These are phyloP conservation scores for Colletotrichum sojae DNA, from an alignment of 2,329 filamentous ascomycete species.

Conservation along the genomic window DNA sequence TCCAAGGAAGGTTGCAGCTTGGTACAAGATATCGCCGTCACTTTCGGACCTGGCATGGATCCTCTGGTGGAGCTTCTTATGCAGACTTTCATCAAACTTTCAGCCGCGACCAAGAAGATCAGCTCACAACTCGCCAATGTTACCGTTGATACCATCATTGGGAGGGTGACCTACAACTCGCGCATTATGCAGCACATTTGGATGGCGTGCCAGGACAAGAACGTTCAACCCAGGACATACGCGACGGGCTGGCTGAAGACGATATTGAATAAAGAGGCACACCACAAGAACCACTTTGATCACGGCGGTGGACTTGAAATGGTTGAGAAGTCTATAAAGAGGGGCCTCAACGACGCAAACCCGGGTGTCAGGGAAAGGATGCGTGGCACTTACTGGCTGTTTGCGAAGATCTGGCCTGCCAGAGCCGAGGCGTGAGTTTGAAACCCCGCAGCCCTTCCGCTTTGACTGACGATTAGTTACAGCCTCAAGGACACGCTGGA, in stretches of 20 bases:
- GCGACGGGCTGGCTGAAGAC: conserved; percentile 88
- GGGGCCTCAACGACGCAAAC: conserved; percentile 90
- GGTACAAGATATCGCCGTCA: conserved; percentile 86
- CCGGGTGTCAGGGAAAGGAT: conserved; percentile 90
- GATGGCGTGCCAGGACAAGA: conserved; percentile 90
- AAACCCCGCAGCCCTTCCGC: not conserved
- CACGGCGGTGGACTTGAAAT: conserved; percentile 86
- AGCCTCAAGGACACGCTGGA: conserved; percentile 87
- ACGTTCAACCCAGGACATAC: conserved; percentile 86
- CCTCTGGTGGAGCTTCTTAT: conserved; percentile 91
- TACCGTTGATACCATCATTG: conserved; percentile 85
- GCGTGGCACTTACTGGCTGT: conserved; percentile 89
- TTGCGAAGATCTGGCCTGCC: conserved; percentile 82
- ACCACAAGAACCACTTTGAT: conserved; percentile 87
- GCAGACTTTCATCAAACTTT: conserved; percentile 91
- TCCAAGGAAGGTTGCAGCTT: conserved; percentile 88
- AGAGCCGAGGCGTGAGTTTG: conserved; percentile 78
- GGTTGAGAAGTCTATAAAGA: conserved; percentile 90
- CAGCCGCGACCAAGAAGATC: conserved; percentile 93
- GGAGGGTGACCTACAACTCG: conserved; percentile 82
- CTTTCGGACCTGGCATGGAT: conserved; percentile 84
- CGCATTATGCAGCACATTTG: conserved; percentile 90
- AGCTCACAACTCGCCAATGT: conserved; percentile 85
- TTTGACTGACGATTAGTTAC: conserved; percentile 27
- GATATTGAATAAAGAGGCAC: conserved; percentile 81